Evolutionary conservation across 2,329 filamentous ascomycete genomes (phyloP), one percentile per base, ranked within the genome.

Genomic region (Colletotrichum theobromicola): DNA sequence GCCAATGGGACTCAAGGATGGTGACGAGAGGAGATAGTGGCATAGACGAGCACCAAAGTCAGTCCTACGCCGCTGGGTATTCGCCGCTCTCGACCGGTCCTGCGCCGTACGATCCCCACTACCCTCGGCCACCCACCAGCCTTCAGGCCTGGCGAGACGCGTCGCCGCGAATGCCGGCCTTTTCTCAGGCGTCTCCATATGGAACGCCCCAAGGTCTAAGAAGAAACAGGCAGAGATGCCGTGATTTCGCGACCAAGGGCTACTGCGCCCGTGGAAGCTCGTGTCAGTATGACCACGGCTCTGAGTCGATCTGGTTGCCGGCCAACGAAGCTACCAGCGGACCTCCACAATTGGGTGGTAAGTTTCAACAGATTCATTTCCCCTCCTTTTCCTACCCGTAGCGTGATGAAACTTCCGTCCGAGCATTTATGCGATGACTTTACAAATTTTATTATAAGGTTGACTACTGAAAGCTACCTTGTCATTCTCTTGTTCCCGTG

Each of bases 231-330:
- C 83, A 87, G 71, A 87, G 90, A 72, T 96, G 94, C 79, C 87
- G 90, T 72, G 92, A 95, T 81, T 95, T 94, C 78, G 93, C 95
- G 72, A 90, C 85, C 2, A 94, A 94, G 77, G 94, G 94, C 0
- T 94, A 90, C 79, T 96, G 94, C 80, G 88, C 91, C 7, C 86
- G 91, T 50, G 93, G 93, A 4, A 90, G 87, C 78, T 89, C 88
- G 26, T 96, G 94, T 82, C 88, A 87, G 50, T 95, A 90, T 78
- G 91, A 95, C 77, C 94, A 96, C 80, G 91, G 90, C 10, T 87
- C 62, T 80, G 72, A 76, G 60, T 72, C 75, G n/a, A 68, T 75
- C 30, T 68, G 67, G 67, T 21, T 76, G 21, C 63, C 72, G 18
- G 64, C 55, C 8, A 68, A 26, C 65, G 75, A 67, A 12, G 42